Percentiles rank a stretch among this genome's conserved stretches.
These are phyloP conservation scores for Exophiala lecanii-corni DNA, from an alignment of 2,329 filamentous ascomycete genomes.

Conservation along the genomic window DNA sequence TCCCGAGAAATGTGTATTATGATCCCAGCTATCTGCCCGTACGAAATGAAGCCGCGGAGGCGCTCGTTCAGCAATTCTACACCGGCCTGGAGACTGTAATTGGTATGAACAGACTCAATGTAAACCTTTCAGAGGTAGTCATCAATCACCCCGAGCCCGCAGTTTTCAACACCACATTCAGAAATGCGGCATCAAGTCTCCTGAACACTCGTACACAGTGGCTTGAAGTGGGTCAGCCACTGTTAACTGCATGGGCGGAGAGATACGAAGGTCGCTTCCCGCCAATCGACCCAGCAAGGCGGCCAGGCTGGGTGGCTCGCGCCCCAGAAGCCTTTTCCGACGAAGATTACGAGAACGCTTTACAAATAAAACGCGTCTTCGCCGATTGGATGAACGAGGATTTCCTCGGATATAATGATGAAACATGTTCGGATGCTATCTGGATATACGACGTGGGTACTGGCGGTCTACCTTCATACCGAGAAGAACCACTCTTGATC, in stretches of 20 bases:
- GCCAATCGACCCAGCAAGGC: constrained; percentile 31
- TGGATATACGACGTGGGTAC: constrained; percentile 30
- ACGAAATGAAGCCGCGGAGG: background rate
- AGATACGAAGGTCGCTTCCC: constrained; percentile 27
- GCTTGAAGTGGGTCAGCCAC: constrained; percentile 18
- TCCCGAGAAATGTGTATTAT: background rate
- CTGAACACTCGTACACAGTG: constrained; percentile 10
- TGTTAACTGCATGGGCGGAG: constrained; percentile 27
- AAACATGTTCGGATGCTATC: constrained; percentile 32
- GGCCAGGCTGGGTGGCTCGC: constrained; percentile 14
- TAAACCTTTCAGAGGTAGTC: background rate
- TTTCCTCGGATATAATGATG: background rate
- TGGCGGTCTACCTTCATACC: constrained; percentile 18
- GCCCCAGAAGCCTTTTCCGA: constrained; percentile 21
- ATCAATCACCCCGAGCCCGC: background rate
- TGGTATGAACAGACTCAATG: background rate
- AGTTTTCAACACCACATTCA: background rate
- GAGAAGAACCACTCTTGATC: constrained; percentile 4
- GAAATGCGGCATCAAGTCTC: background rate
- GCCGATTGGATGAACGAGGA: background rate
- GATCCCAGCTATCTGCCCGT: background rate
- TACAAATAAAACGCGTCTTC: constrained; percentile 27
- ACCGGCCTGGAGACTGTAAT: background rate
- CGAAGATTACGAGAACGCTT: constrained; percentile 26
- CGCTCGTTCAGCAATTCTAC: constrained; percentile 2